Evolutionary conservation across 495 filamentous ascomycete species (phyloP).

Genomic region (Glonium stellatum): DNA sequence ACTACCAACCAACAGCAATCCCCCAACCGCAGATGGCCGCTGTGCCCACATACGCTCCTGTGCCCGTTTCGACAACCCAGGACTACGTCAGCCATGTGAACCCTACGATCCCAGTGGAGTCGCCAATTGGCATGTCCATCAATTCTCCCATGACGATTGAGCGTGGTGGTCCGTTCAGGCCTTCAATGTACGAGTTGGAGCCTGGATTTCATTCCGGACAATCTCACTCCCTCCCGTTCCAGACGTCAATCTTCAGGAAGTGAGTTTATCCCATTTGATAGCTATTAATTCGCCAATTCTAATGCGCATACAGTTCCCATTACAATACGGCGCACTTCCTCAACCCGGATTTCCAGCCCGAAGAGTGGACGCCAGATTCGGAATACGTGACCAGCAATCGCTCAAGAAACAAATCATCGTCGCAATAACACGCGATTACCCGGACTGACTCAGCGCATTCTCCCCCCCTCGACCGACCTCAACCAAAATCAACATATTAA

Average conservation of each 20-base stretch:
- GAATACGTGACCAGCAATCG: slow-evolving; percentile 31
- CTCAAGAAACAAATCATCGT: slow-evolving; percentile 24
- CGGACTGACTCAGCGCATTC: no score
- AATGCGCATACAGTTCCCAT: slow-evolving; percentile 28
- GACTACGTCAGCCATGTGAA: slow-evolving; percentile 19
- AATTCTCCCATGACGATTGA: slow-evolving; percentile 6
- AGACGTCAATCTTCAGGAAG: slow-evolving; percentile 38
- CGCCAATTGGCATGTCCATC: slow-evolving; percentile 15
- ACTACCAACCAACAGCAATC: slow-evolving; percentile 18
- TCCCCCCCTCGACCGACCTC: not conserved
- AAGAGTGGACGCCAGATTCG: slow-evolving; percentile 36
- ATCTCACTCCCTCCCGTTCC: slow-evolving; percentile 26
- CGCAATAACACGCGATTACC: slow-evolving; percentile 14
- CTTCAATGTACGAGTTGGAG: slow-evolving; percentile 31
- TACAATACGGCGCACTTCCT: slow-evolving; percentile 39
- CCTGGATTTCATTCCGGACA: slow-evolving; percentile 26
- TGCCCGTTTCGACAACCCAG: slow-evolving; percentile 14
- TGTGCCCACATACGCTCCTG: slow-evolving; percentile 20
- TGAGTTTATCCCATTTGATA: slow-evolving; percentile 18
- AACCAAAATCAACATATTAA: not conserved
- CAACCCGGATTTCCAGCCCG: slow-evolving; percentile 39
- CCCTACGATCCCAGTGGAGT: slow-evolving; percentile 18
- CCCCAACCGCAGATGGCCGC: slow-evolving; percentile 20
- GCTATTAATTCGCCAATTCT: not conserved
- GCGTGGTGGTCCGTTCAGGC: slow-evolving; percentile 22